A percentile compares a stretch with the other conserved stretches of the same genome.
Evolutionary conservation across 805 yeast genomes (phyloP).

Genomic region (Komagataella ulmi): DNA sequence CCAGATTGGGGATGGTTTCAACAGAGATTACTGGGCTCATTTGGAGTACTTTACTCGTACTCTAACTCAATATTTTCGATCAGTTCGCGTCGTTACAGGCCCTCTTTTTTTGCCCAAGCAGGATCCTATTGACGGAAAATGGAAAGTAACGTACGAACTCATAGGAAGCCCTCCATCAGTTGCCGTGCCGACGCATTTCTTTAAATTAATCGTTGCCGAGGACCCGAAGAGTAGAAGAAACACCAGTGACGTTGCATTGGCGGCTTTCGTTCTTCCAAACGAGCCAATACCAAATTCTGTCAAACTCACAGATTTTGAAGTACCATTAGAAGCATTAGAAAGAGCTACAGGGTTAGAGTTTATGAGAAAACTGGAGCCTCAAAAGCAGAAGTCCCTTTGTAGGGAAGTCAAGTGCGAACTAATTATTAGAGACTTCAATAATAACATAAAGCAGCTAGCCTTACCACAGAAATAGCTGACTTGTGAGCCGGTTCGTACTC

Average conservation of each 20-base stretch:
- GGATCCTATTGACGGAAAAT: slow-evolving; percentile 68
- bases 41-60: slow-evolving; percentile 81
- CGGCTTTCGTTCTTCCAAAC: slow-evolving; percentile 91
- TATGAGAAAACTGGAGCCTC: slow-evolving; percentile 50
- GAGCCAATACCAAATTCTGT: slow-evolving; percentile 58
- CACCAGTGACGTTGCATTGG: slow-evolving; percentile 49
- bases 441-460: slow-evolving; percentile 18
- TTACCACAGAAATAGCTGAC: slow-evolving; percentile 10
- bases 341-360: slow-evolving; percentile 77
- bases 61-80: slow-evolving; percentile 54
- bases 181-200: slow-evolving; percentile 97
- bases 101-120: slow-evolving; percentile 79
- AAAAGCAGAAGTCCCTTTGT: slow-evolving; percentile 53
- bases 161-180: slow-evolving; percentile 94
- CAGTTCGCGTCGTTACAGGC: slow-evolving; percentile 85
- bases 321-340: slow-evolving; percentile 84
- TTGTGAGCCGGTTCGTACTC: background rate
- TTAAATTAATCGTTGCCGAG: slow-evolving; percentile 83
- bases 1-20: slow-evolving; percentile 95
- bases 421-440: slow-evolving; percentile 66
- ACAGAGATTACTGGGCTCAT: slow-evolving; percentile 97
- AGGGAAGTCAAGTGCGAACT: slow-evolving; percentile 69
- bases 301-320: slow-evolving; percentile 66
- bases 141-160: slow-evolving; percentile 74
- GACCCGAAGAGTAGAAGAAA: slow-evolving; percentile 21